A percentile compares a stretch with the other conserved stretches of the same genome.
Evolutionary conservation across 139 green algal species (phyloP).

Genomic region (Raphidocelis subcapitata): DNA sequence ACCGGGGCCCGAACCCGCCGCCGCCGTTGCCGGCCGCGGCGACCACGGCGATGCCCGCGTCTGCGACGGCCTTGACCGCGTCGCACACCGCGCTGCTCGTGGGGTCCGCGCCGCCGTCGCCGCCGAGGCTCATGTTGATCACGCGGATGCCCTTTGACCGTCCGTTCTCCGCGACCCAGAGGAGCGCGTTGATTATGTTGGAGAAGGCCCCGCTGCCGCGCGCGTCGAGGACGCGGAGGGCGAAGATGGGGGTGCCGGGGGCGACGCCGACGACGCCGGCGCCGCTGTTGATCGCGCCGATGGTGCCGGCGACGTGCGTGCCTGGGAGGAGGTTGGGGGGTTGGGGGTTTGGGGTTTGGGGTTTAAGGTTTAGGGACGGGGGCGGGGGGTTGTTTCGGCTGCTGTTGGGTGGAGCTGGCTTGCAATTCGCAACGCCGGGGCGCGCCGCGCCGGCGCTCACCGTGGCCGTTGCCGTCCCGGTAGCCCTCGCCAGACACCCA

Average conservation of each 20-base stretch:
- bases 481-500: slow-evolving; percentile 8
- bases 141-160: slow-evolving; percentile 15
- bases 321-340: not conserved
- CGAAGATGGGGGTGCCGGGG: slow-evolving; percentile 16
- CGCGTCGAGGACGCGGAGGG: slow-evolving; percentile 7
- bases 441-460: too few species aligned
- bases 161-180: not conserved
- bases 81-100: slow-evolving; percentile 2
- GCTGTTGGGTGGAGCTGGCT: too few species aligned
- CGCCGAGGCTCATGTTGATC: slow-evolving; percentile 18
- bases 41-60: slow-evolving; percentile 17
- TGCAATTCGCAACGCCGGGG: not conserved
- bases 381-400: too few species aligned
- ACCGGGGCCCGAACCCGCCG: too few species aligned
- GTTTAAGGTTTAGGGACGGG: too few species aligned
- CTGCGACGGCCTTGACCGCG: not conserved
- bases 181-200: slow-evolving; percentile 7
- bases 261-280: slow-evolving; percentile 19
- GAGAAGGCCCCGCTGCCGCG: slow-evolving; percentile 15
- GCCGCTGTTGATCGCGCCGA: slow-evolving; percentile 19
- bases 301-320: slow-evolving; percentile 17
- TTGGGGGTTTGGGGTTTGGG: too few species aligned
- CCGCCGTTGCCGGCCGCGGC: slow-evolving; percentile 5
- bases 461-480: too few species aligned
- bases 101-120: not conserved